phyloP scores from a whole-genome alignment of 2,329 filamentous ascomycete species.

The Colletotrichum sp. region DNA sequence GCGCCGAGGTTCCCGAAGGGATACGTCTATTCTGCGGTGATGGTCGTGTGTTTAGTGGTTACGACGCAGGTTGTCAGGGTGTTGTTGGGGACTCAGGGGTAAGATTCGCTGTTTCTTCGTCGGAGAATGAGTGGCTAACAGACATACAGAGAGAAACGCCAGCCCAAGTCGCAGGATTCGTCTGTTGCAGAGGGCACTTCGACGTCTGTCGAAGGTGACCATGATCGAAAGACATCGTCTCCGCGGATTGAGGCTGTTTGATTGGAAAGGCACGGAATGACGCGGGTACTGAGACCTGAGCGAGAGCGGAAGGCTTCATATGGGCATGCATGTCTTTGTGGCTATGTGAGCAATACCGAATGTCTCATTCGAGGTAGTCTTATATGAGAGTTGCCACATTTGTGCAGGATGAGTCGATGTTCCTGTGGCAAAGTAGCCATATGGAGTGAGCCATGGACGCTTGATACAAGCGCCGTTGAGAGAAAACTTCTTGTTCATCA shows the following conservation, averaged over 20 bases:
- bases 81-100: conserved; percentile 13
- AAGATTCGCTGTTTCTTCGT: background rate
- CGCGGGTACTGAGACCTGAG: background rate
- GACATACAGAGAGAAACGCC: background rate
- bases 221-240: background rate
- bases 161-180: background rate
- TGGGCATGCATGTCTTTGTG: background rate
- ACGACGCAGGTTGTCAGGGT: conserved; percentile 27
- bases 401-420: background rate
- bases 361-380: background rate
- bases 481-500: background rate
- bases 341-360: background rate
- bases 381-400: background rate
- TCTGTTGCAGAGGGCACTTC: background rate
- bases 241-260: background rate
- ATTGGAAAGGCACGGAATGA: background rate
- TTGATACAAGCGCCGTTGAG: background rate
- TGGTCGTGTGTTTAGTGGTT: conserved; percentile 35
- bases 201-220: background rate
- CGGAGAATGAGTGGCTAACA: background rate
- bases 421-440: background rate
- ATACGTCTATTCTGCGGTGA: conserved; percentile 39
- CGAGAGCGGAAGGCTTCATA: background rate
- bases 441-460: background rate
- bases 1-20: conserved; percentile 47